A percentile compares a stretch with the other conserved stretches of the same genome.
phyloP scores from a whole-genome alignment of 1,139 yeast genomes.

The Suhomyces panamericanus region DNA sequence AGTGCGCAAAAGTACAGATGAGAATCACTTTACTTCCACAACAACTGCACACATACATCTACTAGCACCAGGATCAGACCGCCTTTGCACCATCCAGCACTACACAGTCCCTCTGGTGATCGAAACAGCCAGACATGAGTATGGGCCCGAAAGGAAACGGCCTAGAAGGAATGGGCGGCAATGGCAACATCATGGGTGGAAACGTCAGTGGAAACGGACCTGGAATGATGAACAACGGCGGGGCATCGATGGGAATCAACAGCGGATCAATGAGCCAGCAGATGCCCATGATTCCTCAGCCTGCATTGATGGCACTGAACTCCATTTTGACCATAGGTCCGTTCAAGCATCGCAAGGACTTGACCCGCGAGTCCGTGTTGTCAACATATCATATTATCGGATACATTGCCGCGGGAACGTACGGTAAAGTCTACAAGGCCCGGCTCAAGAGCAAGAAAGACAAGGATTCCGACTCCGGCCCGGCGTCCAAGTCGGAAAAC shows the following conservation, averaged over 20 bases:
- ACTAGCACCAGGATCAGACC: too few relatives aligned
- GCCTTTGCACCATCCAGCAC: too few relatives aligned
- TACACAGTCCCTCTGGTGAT: too few relatives aligned
- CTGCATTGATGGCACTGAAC: conserved; percentile 63
- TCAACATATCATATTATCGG: conserved; percentile 87
- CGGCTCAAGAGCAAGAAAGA: conserved; percentile 39
- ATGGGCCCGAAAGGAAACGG: conserved; percentile 6
- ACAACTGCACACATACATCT: too few relatives aligned
- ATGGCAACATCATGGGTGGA: conserved; percentile 6
- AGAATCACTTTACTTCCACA: too few relatives aligned
- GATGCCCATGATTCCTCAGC: conserved; percentile 33
- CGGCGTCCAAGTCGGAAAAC: conserved; percentile 1
- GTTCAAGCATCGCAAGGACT: conserved; percentile 70
- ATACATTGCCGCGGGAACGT: conserved; percentile 97
- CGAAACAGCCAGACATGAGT: background rate
- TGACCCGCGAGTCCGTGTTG: conserved; percentile 66
- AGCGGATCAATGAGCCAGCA: conserved; percentile 9
- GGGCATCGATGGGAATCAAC: conserved; percentile 3
- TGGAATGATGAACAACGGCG: conserved; percentile 4
- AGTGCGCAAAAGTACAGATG: too few relatives aligned
- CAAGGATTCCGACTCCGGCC: conserved; percentile 4
- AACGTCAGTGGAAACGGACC: conserved; percentile 2
- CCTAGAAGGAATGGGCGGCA: conserved; percentile 6
- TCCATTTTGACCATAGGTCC: conserved; percentile 72
- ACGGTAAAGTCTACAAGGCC: conserved; percentile 96